Evolutionary conservation across 345 rosid genomes (phyloP), one percentile per base, ranked within the genome.

Genomic region (Sonneratia caseolaris): DNA sequence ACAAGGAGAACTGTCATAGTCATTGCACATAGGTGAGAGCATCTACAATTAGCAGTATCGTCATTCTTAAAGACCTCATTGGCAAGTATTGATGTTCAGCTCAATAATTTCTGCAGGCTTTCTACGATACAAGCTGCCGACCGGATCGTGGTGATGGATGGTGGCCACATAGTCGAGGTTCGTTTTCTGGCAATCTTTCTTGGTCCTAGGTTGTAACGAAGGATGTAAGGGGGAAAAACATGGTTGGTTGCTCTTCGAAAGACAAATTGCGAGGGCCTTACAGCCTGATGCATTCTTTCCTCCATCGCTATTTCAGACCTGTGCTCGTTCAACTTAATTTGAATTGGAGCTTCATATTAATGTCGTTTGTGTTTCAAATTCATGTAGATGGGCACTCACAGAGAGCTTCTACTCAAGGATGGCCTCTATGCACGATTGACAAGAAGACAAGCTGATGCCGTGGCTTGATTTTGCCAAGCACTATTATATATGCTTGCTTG

Each of bases 51-150:
- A 22, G 69, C 61, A 4, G 38, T 62, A 42, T 47, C 35, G 15
- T 47, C 57, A 66, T 64, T 48, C 35, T 43, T 57, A 38, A 14
- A 5, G 2, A 66, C 3, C 22, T 66, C 13, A 27, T 11, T 27
- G 13, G 66, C 66, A 35, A 62, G 18, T 13, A 13, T 37, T 5
- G n/a, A 73, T 74, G 68, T 74, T 74, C 77, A 61, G 75, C 48
- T 36, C 6, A 21, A 71, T 18, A 51, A 42, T 76, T 76, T 70
- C 62, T 75, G 69, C 86, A 94, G 97, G 85, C 96, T 95, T 70
- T 95, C 99, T 2, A 95, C 97, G 21, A 81, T 90, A 66, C 96
- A 90, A 81, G 92, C 95, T 76, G 99, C 97, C 6, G 95, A 95
- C 78, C 82, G 89, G 76, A 91, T 95, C 38, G 92, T 95, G 74